Evolutionary conservation across 257 asterid species (phyloP), one percentile per base, ranked within the genome.

Genomic region (Osmanthus fragrans): DNA sequence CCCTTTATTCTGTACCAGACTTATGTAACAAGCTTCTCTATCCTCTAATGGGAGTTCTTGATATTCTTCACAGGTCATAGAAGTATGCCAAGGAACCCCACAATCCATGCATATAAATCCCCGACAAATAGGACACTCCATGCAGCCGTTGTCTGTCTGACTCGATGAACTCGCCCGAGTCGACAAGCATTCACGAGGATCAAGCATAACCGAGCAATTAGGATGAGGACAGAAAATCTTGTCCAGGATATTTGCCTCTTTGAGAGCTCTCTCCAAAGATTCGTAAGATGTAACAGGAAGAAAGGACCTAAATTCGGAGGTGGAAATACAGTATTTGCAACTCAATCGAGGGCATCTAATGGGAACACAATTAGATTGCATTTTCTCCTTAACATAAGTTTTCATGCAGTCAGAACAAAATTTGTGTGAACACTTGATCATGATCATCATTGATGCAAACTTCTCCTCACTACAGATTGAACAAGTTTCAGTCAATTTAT

Each of bases 351-450:
- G 99, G 87, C 99, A 96, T 83, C 87, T 84, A 79, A 90, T 82
- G 29, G 97, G 97, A 68, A 93, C 89, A 74, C 82, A 91, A 49
- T 79, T 23, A 19, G 89, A 87, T 49, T 82, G 82, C 65, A 93
- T 11, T 82, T 93, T 93, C 27, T 88, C 96, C 86, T 93, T 97
- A 0, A 90, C 98, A 34, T 93, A 89, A 18, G 90, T 84, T 89
- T 83, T 96, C 98, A 93, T 82, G 81, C 99, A 96, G 75, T 81
- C 94, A 30, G 99, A 90, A 74, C 99, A 96, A 82, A 92, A 93
- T 76, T 78, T 89, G 89, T 96, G 99, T 76, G 97, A 87, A 74
- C 99, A 96, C 80, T 89, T 96, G 60, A 96, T 73, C 2, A 84
- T 84, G 79, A 85, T 89, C 80, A 89, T 88, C 97, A 93, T 90